phyloP scores from a whole-genome alignment of 345 rosid species.

The Eucalyptus sideroxylon region DNA sequence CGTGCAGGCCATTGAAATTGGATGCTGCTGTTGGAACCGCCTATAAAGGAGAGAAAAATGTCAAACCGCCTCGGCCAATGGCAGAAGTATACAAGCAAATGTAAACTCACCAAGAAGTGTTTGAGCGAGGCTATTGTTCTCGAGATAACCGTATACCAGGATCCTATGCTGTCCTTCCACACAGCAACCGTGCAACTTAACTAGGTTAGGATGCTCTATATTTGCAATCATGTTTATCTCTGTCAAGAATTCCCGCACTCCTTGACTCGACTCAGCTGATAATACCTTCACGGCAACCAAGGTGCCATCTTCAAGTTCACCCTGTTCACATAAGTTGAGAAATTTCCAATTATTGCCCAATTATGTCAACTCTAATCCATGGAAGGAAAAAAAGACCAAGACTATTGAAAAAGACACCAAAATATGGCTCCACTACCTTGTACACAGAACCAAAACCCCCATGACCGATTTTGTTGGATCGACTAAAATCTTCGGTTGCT shows the following conservation, averaged over 20 bases:
- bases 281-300: conserved; percentile 48
- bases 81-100: not conserved
- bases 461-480: conserved; percentile 45
- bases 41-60: not conserved
- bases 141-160: conserved; percentile 60
- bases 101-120: conserved; percentile 43
- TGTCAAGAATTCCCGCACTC: conserved; percentile 49
- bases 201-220: conserved; percentile 47
- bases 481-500: conserved; percentile 47
- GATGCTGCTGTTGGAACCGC: conserved; percentile 6
- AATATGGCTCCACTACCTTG: conserved; percentile 32
- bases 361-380: not conserved
- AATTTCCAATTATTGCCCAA: not conserved
- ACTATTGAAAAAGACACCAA: not conserved
- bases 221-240: conserved; percentile 48
- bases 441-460: conserved; percentile 74
- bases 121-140: conserved; percentile 62
- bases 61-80: not conserved
- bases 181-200: conserved; percentile 54
- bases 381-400: not conserved
- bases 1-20: conserved; percentile 46
- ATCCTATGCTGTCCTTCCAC: conserved; percentile 53
- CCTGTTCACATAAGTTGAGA: conserved; percentile 16
- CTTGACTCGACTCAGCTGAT: conserved; percentile 54
- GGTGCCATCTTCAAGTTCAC: conserved; percentile 41